Conservation (phyloP, 2,329 filamentous ascomycete species). For the Eutypella sp. region DNA sequence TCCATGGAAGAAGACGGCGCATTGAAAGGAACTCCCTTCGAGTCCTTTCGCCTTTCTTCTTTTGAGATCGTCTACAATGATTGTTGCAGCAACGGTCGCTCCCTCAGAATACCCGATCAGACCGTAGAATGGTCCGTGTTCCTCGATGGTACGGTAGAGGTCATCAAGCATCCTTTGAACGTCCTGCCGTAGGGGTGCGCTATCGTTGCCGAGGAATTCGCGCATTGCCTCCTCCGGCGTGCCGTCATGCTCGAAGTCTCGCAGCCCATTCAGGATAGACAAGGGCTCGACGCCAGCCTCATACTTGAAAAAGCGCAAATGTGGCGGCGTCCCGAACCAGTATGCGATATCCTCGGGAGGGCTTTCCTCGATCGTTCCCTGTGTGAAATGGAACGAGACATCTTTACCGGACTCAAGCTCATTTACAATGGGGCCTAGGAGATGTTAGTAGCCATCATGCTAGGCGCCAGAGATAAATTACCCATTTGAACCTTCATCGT, state of each 20-base stretch:
- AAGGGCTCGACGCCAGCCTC: neutral
- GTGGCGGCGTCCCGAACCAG: neutral
- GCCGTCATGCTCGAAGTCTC: neutral
- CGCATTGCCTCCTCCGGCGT: neutral
- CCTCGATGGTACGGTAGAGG: neutral
- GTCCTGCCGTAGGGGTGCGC: neutral
- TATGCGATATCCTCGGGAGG: neutral
- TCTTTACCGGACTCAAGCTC: neutral
- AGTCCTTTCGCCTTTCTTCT: neutral
- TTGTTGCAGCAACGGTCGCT: constrained; percentile 37
- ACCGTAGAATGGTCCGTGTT: neutral
- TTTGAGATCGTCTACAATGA: constrained; percentile 32
- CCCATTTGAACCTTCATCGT: neutral
- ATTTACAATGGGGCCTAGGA: neutral
- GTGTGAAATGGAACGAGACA: neutral
- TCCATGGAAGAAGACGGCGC: constrained; percentile 43
- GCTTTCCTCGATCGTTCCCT: neutral
- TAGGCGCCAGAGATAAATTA: neutral
- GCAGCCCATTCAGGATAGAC: neutral
- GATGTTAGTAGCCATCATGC: neutral
- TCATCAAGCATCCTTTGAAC: neutral
- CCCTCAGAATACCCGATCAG: constrained; percentile 43
- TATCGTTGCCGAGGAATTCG: neutral
- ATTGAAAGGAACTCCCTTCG: constrained; percentile 18
- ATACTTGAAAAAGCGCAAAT: neutral